These are phyloP conservation scores for Kazachstania viticola DNA, from an alignment of 805 yeast species.

Conservation along the genomic window DNA sequence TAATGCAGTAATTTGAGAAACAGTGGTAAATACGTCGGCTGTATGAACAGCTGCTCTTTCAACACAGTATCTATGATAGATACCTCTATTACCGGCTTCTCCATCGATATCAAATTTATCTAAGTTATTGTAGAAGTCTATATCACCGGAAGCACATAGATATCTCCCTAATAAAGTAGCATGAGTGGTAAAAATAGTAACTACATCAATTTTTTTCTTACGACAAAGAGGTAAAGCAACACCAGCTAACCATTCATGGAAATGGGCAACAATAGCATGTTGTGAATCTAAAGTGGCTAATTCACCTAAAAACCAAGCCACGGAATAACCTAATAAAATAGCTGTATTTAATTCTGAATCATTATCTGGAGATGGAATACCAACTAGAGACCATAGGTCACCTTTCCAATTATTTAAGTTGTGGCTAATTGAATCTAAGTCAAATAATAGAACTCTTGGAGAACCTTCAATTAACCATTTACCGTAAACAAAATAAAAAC, in stretches of 20 bases:
- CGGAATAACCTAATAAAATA: slow-evolving; percentile 79
- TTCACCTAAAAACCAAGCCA: slow-evolving; percentile 96
- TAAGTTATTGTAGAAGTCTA: slow-evolving; percentile 88
- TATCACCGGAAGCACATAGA: slow-evolving; percentile 92
- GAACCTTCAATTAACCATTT: slow-evolving; percentile 98
- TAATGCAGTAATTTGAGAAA: slow-evolving; percentile 92
- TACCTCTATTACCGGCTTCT: slow-evolving; percentile 96
- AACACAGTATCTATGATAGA: slow-evolving; percentile 91
- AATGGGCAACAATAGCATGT: slow-evolving; percentile 86
- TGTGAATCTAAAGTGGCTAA: slow-evolving; percentile 72
- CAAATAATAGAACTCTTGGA: slow-evolving; percentile 84
- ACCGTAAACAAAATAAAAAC: slow-evolving; percentile 76
- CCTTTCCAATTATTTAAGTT: slow-evolving; percentile 86
- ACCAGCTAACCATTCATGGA: slow-evolving; percentile 98
- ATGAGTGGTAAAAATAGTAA: slow-evolving; percentile 94
- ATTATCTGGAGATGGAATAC: slow-evolving; percentile 85
- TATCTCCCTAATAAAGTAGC: slow-evolving; percentile 93
- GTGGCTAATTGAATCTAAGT: slow-evolving; percentile 59
- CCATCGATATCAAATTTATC: slow-evolving; percentile 88
- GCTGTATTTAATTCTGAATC: slow-evolving; percentile 90
- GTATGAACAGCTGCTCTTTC: slow-evolving; percentile 95
- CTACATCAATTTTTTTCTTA: slow-evolving; percentile 82
- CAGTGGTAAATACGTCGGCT: slow-evolving; percentile 95
- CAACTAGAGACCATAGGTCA: slow-evolving; percentile 83
- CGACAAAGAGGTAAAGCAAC: slow-evolving; percentile 88